These are phyloP conservation scores for Geranomyces michiganensis DNA, from an alignment of 192 early-diverging fungal genomes.

Conservation along the genomic window DNA sequence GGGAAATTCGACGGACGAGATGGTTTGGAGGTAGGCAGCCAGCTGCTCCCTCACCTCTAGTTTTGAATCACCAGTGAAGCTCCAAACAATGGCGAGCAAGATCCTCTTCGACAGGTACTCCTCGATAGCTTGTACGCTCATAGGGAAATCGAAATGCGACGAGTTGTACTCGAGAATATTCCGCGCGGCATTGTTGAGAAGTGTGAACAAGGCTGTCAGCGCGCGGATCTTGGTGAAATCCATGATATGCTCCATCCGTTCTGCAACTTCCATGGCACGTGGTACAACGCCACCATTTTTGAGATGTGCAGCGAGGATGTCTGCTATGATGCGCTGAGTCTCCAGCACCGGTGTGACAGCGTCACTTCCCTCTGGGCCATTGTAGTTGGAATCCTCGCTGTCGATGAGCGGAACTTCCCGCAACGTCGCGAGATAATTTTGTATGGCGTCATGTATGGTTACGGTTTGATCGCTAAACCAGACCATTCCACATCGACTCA, in stretches of 20 bases:
- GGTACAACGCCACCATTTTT: constrained; percentile 74
- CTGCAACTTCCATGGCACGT: constrained; percentile 70
- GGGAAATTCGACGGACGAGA: constrained; percentile 77
- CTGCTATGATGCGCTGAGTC: constrained; percentile 75
- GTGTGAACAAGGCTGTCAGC: constrained; percentile 83
- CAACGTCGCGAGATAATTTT: constrained; percentile 82
- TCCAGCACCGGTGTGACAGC: constrained; percentile 61
- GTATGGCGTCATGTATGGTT: constrained; percentile 72
- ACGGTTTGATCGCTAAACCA: constrained; percentile 97
- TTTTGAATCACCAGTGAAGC: constrained; percentile 89
- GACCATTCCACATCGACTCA: constrained; percentile 99
- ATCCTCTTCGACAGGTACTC: constrained; percentile 82
- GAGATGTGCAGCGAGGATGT: constrained; percentile 72
- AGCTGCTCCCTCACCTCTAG: constrained; percentile 71
- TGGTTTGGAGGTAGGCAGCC: constrained; percentile 78
- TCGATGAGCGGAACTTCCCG: constrained; percentile 77
- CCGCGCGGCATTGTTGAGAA: constrained; percentile 85
- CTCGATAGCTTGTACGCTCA: constrained; percentile 76
- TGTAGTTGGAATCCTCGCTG: constrained; percentile 64
- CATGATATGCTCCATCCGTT: constrained; percentile 92
- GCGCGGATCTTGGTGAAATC: constrained; percentile 90
- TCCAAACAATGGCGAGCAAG: constrained; percentile 85
- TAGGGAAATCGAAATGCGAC: constrained; percentile 93
- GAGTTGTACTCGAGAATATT: constrained; percentile 87
- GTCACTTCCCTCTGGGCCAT: constrained; percentile 44